A percentile compares a stretch with the other conserved stretches of the same genome.
Conservation (phyloP, 1,139 yeast species). For the Sugiyamaella paludigena region DNA sequence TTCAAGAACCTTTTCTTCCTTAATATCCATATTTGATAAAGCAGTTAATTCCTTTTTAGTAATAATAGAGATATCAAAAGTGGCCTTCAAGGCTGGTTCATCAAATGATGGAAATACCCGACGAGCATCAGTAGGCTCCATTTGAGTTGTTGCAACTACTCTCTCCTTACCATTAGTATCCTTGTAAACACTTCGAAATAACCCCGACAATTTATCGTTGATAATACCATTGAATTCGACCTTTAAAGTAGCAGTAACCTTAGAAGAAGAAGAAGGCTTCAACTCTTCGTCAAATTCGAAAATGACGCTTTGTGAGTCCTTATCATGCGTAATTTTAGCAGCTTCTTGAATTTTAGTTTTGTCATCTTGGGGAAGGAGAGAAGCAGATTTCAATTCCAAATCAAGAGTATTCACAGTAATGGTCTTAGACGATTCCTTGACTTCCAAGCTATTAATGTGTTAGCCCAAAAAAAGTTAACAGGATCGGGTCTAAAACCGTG, state of each 20-base stretch:
- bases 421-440: background rate
- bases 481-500: too few species aligned
- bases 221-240: conserved; percentile 66
- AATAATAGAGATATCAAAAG: conserved; percentile 61
- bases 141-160: conserved; percentile 73
- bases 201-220: conserved; percentile 76
- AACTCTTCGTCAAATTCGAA: conserved; percentile 56
- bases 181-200: conserved; percentile 72
- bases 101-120: conserved; percentile 82
- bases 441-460: too few species aligned
- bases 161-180: conserved; percentile 54
- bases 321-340: conserved; percentile 40
- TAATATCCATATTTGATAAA: conserved; percentile 70
- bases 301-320: conserved; percentile 60
- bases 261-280: conserved; percentile 44
- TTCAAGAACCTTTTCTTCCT: conserved; percentile 44
- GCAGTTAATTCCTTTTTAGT: conserved; percentile 59
- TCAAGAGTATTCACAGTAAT: background rate
- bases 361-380: too few species aligned
- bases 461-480: too few species aligned
- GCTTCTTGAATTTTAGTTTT: conserved; percentile 1
- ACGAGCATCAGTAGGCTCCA: conserved; percentile 84
- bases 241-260: too few species aligned
- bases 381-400: too few species aligned
- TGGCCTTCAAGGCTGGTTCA: conserved; percentile 74